These are phyloP conservation scores for Ogataea haglerorum DNA, from an alignment of 805 yeast species.

Conservation along the genomic window DNA sequence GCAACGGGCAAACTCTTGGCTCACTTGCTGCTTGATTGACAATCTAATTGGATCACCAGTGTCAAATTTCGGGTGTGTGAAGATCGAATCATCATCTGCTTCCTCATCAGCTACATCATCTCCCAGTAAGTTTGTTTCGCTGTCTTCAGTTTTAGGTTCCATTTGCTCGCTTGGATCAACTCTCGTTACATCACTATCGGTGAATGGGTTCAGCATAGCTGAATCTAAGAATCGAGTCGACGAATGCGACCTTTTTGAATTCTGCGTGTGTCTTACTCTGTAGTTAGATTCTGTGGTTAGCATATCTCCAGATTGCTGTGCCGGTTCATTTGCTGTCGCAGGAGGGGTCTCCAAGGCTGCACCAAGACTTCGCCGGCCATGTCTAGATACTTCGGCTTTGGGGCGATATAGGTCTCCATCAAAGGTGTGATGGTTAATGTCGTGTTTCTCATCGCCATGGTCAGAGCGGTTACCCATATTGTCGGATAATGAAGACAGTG, in stretches of 20 bases:
- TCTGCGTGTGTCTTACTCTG: background rate
- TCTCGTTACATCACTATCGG: too few relatives aligned
- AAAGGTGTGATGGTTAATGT: background rate
- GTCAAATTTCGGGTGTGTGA: background rate
- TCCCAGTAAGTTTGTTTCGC: too few relatives aligned
- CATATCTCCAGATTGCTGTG: background rate
- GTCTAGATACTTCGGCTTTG: too few relatives aligned
- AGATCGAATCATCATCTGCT: background rate
- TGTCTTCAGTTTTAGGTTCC: too few relatives aligned
- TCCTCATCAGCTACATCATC: background rate
- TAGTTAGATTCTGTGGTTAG: background rate
- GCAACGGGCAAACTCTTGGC: slow-evolving; percentile 21
- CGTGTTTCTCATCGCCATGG: background rate
- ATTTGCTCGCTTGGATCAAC: too few relatives aligned
- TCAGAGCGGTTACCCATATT: slow-evolving; percentile 1
- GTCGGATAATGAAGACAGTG: too few relatives aligned
- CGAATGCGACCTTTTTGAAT: too few relatives aligned
- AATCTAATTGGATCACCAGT: background rate
- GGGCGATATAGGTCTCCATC: too few relatives aligned
- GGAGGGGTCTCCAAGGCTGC: slow-evolving; percentile 11
- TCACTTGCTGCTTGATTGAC: slow-evolving; percentile 18
- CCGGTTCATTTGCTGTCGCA: slow-evolving; percentile 5
- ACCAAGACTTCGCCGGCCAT: too few relatives aligned
- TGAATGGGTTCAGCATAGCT: too few relatives aligned
- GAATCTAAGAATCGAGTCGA: too few relatives aligned